Conservation (phyloP, 2,329 filamentous ascomycete species). For the Ceratocystis harringtonii region DNA sequence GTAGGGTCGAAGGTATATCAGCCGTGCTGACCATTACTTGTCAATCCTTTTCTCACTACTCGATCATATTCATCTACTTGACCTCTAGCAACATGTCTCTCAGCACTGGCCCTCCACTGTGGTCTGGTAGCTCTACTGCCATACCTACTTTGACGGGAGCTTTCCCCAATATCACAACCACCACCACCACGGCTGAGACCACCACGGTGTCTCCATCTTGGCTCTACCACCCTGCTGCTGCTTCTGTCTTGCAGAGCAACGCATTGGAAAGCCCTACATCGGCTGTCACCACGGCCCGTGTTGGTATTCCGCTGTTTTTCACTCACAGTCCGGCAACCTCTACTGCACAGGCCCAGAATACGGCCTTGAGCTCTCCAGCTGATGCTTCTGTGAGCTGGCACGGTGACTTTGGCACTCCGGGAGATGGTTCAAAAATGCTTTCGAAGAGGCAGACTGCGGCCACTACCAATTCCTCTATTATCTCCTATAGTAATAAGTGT, state of each 20-base stretch:
- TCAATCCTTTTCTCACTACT: too few species aligned
- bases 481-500: background rate
- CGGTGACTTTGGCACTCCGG: background rate
- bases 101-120: background rate
- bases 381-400: background rate
- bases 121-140: background rate
- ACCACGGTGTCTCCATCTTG: background rate
- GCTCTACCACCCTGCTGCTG: background rate
- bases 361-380: background rate
- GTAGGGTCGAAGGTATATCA: too few species aligned
- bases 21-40: too few species aligned
- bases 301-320: constrained; percentile 6
- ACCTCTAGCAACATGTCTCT: background rate
- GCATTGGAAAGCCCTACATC: background rate
- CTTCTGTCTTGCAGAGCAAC: background rate
- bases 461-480: background rate
- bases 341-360: background rate
- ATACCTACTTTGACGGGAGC: background rate
- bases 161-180: background rate
- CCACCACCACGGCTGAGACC: background rate
- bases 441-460: background rate
- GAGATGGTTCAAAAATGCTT: background rate
- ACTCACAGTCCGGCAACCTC: background rate
- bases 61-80: background rate
- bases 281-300: background rate